Evolutionary conservation across 306 rosid genomes (phyloP).

Genomic region (Quercus dentata): DNA sequence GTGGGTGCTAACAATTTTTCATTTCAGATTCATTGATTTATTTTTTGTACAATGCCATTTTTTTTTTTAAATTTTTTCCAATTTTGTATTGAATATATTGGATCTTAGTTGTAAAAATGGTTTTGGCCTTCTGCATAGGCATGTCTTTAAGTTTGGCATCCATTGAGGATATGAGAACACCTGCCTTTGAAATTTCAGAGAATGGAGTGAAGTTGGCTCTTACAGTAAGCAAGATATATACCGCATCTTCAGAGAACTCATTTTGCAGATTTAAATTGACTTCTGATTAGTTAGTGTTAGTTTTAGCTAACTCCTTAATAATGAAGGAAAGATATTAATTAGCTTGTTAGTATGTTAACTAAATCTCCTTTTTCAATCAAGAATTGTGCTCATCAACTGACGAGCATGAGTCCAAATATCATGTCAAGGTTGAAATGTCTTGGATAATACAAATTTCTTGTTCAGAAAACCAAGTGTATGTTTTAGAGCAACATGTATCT

Average conservation of each 20-base stretch:
- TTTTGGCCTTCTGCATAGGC: no score
- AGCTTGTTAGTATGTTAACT: not conserved
- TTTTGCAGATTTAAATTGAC: slow-evolving; percentile 58
- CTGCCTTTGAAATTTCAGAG: no score
- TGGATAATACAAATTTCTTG: no score
- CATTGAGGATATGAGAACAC: no score
- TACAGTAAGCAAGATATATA: no score
- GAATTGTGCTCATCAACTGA: slow-evolving; percentile 26
- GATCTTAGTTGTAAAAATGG: no score
- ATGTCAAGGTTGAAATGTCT: no score
- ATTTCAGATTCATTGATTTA: not conserved
- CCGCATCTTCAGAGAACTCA: slow-evolving; percentile 32
- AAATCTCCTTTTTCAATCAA: not conserved
- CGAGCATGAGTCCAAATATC: not conserved
- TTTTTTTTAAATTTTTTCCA: not conserved
- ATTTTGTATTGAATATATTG: not conserved
- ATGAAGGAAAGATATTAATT: not conserved
- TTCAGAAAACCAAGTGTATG: no score
- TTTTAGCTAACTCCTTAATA: slow-evolving; percentile 16
- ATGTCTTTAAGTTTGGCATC: no score
- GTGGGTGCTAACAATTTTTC: not conserved
- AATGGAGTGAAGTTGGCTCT: no score
- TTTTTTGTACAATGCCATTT: not conserved
- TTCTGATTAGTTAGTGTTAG: not conserved
- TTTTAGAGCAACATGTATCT: no score